These are phyloP conservation scores for Aureobasidium leucospermi DNA, from an alignment of 2,329 filamentous ascomycete genomes.

Conservation along the genomic window DNA sequence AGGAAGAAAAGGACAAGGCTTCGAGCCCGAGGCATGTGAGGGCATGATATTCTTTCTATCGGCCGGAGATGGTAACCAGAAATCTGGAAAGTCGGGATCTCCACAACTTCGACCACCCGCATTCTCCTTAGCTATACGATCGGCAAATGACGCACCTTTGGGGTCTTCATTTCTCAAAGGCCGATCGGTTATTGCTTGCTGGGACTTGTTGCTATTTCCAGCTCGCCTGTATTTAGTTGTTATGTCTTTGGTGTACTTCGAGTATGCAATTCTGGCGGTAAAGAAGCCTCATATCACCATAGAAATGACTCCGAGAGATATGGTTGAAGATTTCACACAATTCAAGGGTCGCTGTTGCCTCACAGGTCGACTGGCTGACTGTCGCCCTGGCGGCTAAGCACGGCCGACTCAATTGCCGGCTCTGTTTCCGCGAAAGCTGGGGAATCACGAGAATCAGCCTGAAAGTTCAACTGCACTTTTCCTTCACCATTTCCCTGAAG, in stretches of 20 bases:
- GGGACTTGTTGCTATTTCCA: too few species aligned
- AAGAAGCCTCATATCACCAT: too few species aligned
- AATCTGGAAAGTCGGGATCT: slow-evolving; percentile 7
- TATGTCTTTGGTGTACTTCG: too few species aligned
- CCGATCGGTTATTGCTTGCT: not conserved
- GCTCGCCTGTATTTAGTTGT: too few species aligned
- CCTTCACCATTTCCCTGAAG: not conserved
- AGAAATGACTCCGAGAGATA: too few species aligned
- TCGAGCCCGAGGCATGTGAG: not conserved
- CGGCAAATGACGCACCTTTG: slow-evolving; percentile 8
- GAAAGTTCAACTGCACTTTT: not conserved
- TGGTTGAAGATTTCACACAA: not conserved
- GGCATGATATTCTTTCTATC: not conserved
- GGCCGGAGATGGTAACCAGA: slow-evolving; percentile 3
- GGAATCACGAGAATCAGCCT: not conserved
- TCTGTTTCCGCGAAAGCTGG: not conserved
- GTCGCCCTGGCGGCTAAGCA: not conserved
- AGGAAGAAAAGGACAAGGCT: not conserved
- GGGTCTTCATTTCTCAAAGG: not conserved
- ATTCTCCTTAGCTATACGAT: not conserved
- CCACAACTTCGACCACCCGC: not conserved
- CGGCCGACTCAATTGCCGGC: slow-evolving; percentile 1
- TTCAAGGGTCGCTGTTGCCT: not conserved
- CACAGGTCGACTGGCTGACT: slow-evolving; percentile 4
- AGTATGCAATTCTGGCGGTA: too few species aligned